Evolutionary conservation across 108 stramenopile species (phyloP), one percentile per base, ranked within the genome.

Genomic region (Cyclotella atomus): DNA sequence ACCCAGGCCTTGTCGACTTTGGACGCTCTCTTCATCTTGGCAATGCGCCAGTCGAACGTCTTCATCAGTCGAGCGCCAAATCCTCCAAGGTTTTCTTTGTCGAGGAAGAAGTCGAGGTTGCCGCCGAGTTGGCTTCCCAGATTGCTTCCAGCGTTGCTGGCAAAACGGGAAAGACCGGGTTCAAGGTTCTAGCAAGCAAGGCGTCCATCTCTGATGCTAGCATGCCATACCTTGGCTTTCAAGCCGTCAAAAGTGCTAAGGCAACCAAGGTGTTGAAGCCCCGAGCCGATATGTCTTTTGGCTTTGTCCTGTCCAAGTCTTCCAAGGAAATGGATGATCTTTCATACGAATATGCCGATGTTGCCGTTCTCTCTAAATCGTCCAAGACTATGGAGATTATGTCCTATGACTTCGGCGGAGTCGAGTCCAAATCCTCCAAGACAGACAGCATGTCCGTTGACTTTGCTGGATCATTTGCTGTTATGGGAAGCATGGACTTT

Each of bases 1-100:
- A 65, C 21, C 16, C 23, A 3, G 8, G 8, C 28, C 15, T 16
- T 1, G 23, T 65, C 29, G 64, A 65, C 44, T 65, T 65, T 34
- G 64, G 64, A 2, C 64, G 64, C n/a, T 3, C 29, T 32, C 29
- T 65, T 12, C 45, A 65, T 30, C 19, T 15, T 16, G 3, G 20
- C 45, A 49, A 27, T 1, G 15, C 46, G 19, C 25, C 64, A 10
- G 30, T 65, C 45, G 29, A 65, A 19, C 64, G 60, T 23, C 16
- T 61, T 3, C 47, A 29, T 15, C 45, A 65, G 10, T 30, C 45
- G 46, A 45, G 45, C 45, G 15, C 45, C 27, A 65, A 65, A 21
- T 8, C 45, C 28, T 47, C 64, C 5, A 65, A 65, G 27, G 45
- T 65, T n/a, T 16, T 65, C 10, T 65, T 65, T 47, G 64, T 65